Percentiles rank a stretch among this genome's conserved stretches.
Conservation (phyloP, 2,329 filamentous ascomycete species). For the Neophaeococcomyces mojaviensis region DNA sequence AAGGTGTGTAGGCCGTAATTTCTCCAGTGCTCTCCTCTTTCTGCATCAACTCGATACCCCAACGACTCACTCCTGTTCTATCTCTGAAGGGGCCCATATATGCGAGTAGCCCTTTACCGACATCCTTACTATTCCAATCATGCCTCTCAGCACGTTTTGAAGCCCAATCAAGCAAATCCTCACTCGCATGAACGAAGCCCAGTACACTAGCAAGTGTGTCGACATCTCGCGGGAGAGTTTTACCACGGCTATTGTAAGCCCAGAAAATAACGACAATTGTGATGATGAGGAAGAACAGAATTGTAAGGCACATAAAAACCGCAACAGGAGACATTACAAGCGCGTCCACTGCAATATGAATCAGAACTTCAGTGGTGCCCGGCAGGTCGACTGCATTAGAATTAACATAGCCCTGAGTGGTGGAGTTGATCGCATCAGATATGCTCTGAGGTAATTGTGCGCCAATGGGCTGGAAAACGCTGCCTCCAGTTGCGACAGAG, state of each 20-base stretch:
- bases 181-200: not conserved
- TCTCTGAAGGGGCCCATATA: not conserved
- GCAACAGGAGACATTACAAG: not conserved
- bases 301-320: not conserved
- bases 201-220: not conserved
- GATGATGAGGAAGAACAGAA: not conserved
- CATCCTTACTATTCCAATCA: not conserved
- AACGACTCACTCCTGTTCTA: not conserved
- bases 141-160: not conserved
- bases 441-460: constrained; percentile 7
- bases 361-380: not conserved
- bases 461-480: constrained; percentile 11
- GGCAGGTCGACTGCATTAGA: not conserved
- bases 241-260: not conserved
- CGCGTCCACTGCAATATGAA: not conserved
- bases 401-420: not conserved
- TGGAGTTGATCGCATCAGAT: not conserved
- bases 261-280: not conserved
- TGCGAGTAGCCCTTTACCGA: not conserved
- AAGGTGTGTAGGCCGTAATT: no score
- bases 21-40: no score
- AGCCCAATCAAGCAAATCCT: not conserved
- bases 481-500: constrained; percentile 7
- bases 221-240: not conserved
- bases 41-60: not conserved